Percentiles rank a stretch among this genome's conserved stretches.
phyloP scores from a whole-genome alignment of 2,329 filamentous ascomycete species.

The Diplocarpon mali region DNA sequence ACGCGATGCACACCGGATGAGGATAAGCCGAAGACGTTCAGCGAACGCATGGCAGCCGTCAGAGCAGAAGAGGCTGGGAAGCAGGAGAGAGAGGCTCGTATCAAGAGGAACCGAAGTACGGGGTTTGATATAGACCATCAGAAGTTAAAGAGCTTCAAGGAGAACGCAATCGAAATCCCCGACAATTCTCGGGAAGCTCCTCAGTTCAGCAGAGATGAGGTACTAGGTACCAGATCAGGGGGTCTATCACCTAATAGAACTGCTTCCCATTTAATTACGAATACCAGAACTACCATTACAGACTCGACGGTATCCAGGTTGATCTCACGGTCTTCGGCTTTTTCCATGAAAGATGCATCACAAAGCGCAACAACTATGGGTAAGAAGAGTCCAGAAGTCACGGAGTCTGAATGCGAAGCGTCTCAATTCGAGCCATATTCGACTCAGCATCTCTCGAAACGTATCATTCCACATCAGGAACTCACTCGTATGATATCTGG shows the following conservation, averaged over 20 bases:
- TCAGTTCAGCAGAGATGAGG: conserved; percentile 52
- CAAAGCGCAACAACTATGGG: conserved; percentile 5
- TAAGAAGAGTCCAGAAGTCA: conserved; percentile 26
- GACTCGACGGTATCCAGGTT: conserved; percentile 11
- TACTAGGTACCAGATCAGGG: conserved; percentile 31
- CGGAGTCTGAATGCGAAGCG: conserved; percentile 40
- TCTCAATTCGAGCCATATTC: conserved; percentile 80
- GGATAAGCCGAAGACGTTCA: conserved; percentile 53
- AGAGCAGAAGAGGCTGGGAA: conserved; percentile 43
- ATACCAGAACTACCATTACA: conserved; percentile 10
- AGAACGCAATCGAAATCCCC: conserved; percentile 43
- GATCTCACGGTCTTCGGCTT: conserved; percentile 13
- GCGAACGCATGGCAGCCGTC: conserved; percentile 70
- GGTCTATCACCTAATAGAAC: conserved; percentile 33
- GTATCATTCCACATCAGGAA: conserved; percentile 71
- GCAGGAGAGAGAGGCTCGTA: conserved; percentile 39
- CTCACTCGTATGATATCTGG: conserved; percentile 67
- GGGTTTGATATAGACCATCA: conserved; percentile 46
- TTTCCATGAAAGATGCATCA: conserved; percentile 1
- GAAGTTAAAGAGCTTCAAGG: conserved; percentile 50
- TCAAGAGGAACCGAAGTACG: conserved; percentile 41
- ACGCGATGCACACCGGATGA: conserved; percentile 17
- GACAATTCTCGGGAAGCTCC: conserved; percentile 37
- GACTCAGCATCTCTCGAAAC: conserved; percentile 68
- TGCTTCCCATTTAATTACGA: conserved; percentile 17